Conservation (phyloP, 1,284 basidiomycete species). For the Sporisorium scitamineum region DNA sequence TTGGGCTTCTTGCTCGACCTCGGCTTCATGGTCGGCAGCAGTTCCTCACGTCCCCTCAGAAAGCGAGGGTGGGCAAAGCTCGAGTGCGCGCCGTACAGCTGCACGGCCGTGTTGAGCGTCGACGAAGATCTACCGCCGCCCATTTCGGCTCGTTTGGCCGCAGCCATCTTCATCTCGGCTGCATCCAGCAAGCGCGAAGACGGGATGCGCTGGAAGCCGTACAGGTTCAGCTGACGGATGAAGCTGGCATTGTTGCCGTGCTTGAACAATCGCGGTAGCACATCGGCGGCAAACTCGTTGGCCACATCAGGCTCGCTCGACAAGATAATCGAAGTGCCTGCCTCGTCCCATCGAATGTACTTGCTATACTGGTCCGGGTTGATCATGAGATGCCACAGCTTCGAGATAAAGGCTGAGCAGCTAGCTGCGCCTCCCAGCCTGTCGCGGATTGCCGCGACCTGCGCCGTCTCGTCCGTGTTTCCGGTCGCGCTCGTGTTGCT, state of each 20-base stretch:
- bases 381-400: constrained; percentile 69
- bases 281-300: constrained; percentile 66
- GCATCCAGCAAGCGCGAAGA: constrained; percentile 63
- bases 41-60: constrained; percentile 59
- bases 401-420: constrained; percentile 68
- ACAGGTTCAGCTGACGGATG: constrained; percentile 67
- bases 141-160: constrained; percentile 36
- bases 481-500: constrained; percentile 49
- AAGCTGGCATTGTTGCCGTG: constrained; percentile 69
- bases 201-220: constrained; percentile 68
- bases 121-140: constrained; percentile 20
- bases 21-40: constrained; percentile 68
- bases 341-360: constrained; percentile 65
- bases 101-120: constrained; percentile 62
- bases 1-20: constrained; percentile 68
- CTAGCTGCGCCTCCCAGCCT: constrained; percentile 66
- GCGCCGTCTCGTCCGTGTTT: constrained; percentile 59
- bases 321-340: constrained; percentile 66
- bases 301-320: constrained; percentile 64
- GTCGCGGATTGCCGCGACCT: constrained; percentile 67
- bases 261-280: constrained; percentile 67
- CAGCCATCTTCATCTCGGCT: constrained; percentile 61
- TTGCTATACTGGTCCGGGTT: constrained; percentile 63
- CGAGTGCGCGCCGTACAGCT: constrained; percentile 66
- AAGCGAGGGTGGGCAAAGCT: constrained; percentile 68